Evolutionary conservation across 768 basidiomycete species (phyloP), one percentile per base, ranked within the genome.

Genomic region (Collybia nuda): DNA sequence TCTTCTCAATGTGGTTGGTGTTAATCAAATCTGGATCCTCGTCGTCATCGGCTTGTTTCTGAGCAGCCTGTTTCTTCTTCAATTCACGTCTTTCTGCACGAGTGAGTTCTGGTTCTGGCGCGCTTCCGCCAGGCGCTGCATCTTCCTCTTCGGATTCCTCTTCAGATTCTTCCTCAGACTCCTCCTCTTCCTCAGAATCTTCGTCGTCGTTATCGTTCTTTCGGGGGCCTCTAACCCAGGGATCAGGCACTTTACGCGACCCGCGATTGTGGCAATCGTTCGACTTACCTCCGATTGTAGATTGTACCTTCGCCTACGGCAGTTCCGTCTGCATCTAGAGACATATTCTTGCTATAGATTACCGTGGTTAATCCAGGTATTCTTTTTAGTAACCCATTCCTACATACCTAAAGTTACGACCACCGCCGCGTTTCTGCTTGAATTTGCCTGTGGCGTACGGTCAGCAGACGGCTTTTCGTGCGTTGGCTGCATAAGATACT

Each of bases 401-500:
- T 11, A 48, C 64, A 44, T 61, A 87, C 83, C 90, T 90, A 68
- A 94, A 95, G 64, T 74, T 85, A 53, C 93, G 81, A 45, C 93
- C 93, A 32, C 93, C 93, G 57, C 93, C 93, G 45, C 93, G 89
- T 63, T 86, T 89, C 57, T 83, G 76, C 78, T 93, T 93, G 73
- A 81, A 91, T 69, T 87, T 90, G 54, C 91, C 90, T 84, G 57
- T 5, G 19, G 39, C 36, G 45, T 32, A 21, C 19, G 21, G 40
- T 45, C 18, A 47, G 48, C 12, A 7, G 12, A 29, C 26, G 45
- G 22, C 6, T 19, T 36, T 28, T 19, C 23, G 38, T 28, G 5
- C 24, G 17, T 11, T 8, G 17, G 32, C 12, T 45, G 36, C 42
- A 15, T 15, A 22, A 36, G 12, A 44, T 17, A 12, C 66, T 51